A percentile compares a stretch with the other conserved stretches of the same genome.
Conservation (phyloP, 2,329 filamentous ascomycete genomes). For the Chrysoporthe cubensis region DNA sequence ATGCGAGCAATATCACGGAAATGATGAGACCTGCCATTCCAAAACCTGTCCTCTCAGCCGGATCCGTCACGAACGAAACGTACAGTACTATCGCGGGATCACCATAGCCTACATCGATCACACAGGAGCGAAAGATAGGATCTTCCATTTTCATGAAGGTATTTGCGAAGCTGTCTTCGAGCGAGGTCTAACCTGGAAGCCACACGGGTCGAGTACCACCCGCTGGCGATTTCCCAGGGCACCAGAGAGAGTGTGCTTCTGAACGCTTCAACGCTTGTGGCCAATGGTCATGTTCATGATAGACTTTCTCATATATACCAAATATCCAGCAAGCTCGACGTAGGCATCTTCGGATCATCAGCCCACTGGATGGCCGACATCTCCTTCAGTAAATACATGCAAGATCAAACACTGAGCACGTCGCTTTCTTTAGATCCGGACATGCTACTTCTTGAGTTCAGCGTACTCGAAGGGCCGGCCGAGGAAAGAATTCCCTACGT, state of each 20-base stretch:
- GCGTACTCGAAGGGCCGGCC: background rate
- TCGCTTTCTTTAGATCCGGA: constrained; percentile 11
- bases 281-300: constrained; percentile 7
- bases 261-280: background rate
- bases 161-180: background rate
- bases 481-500: constrained; percentile 9
- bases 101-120: background rate
- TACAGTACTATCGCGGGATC: constrained; percentile 1
- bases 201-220: background rate
- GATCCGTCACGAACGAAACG: background rate
- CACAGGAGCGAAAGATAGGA: background rate
- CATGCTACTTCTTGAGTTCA: constrained; percentile 8
- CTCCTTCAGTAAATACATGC: background rate
- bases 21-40: background rate
- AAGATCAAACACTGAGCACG: background rate
- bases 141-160: background rate
- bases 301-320: background rate
- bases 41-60: background rate
- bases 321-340: background rate
- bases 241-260: background rate
- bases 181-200: background rate
- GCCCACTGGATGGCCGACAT: background rate
- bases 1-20: background rate
- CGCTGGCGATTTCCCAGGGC: background rate
- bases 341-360: background rate